Evolutionary conservation across 305 asterid species (phyloP).

Genomic region (Rubia peregrina): DNA sequence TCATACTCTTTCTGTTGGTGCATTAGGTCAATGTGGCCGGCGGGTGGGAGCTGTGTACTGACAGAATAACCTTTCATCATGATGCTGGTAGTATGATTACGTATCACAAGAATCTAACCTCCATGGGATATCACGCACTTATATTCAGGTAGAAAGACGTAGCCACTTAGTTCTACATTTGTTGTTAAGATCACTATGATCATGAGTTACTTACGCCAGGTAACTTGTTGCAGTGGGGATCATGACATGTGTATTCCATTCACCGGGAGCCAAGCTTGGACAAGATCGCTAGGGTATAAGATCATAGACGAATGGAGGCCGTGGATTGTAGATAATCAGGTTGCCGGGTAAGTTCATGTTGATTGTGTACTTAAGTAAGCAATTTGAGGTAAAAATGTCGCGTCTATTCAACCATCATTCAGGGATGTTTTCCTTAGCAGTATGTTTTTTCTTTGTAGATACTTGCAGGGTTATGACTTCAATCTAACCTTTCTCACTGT

Average conservation of each 20-base stretch:
- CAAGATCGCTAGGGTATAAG: slow-evolving; percentile 38
- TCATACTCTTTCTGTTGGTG: slow-evolving; percentile 8
- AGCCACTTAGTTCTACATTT: neutral
- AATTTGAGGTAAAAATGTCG: neutral
- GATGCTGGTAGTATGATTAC: slow-evolving; percentile 93
- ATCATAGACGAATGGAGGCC: slow-evolving; percentile 46
- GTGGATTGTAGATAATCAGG: slow-evolving; percentile 37
- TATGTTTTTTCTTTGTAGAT: slow-evolving; percentile 30
- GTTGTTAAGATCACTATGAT: neutral
- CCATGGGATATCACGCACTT: slow-evolving; percentile 67
- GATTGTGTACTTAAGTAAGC: neutral
- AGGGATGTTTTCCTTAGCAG: neutral
- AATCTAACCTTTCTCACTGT: slow-evolving; percentile 77
- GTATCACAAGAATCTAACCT: slow-evolving; percentile 78
- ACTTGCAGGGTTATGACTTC: slow-evolving; percentile 58
- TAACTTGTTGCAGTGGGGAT: slow-evolving; percentile 36
- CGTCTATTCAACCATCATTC: too few species aligned
- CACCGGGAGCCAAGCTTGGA: slow-evolving; percentile 64
- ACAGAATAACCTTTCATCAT: slow-evolving; percentile 37
- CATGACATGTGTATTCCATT: slow-evolving; percentile 67
- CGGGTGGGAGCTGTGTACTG: slow-evolving; percentile 67
- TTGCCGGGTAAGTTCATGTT: slow-evolving; percentile 19
- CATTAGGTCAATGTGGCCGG: slow-evolving; percentile 44
- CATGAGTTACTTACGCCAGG: neutral
- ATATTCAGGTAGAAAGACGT: slow-evolving; percentile 50